Evolutionary conservation across 2,329 filamentous ascomycete species (phyloP).

Genomic region (Ascosphaera apis): DNA sequence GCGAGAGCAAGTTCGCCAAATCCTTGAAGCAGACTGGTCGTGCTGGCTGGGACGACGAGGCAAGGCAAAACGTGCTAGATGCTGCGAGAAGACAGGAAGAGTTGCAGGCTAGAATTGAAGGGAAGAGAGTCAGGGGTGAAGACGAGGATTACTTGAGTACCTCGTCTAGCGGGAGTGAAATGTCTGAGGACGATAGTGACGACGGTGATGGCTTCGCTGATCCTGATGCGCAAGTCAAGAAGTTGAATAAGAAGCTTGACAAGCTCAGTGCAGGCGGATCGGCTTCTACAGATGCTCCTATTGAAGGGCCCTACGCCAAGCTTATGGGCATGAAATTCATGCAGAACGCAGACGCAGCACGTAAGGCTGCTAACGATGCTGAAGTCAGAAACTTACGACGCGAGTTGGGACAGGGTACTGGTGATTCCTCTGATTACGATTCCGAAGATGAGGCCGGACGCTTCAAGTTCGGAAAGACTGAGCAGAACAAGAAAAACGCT

Average conservation of each 20-base stretch:
- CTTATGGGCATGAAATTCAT: constrained; percentile 83
- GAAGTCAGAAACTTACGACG: constrained; percentile 45
- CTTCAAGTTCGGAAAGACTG: constrained; percentile 18
- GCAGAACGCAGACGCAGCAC: constrained; percentile 61
- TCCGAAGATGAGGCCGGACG: constrained; percentile 41
- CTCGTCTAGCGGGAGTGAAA: constrained; percentile 35
- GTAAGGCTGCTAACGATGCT: constrained; percentile 60
- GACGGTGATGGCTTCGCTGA: constrained; percentile 28
- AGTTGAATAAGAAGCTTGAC: constrained; percentile 19
- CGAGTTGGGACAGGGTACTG: constrained; percentile 34
- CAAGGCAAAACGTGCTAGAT: constrained; percentile 51
- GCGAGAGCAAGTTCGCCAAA: constrained; percentile 84
- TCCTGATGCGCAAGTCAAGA: constrained; percentile 15
- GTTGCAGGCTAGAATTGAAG: constrained; percentile 54
- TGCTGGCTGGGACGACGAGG: constrained; percentile 73
- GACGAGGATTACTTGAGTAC: constrained; percentile 29
- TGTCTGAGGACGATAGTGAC: constrained; percentile 34
- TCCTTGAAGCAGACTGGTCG: constrained; percentile 55
- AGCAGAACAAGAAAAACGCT: constrained; percentile 11
- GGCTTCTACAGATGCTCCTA: constrained; percentile 18
- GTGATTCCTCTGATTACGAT: constrained; percentile 33
- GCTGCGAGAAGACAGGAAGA: constrained; percentile 69
- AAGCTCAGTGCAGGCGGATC: constrained; percentile 28
- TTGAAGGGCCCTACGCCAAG: constrained; percentile 32
- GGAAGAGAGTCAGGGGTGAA: constrained; percentile 40